Conservation (phyloP, 2,329 filamentous ascomycete species). For the Monosporascus ibericus region DNA sequence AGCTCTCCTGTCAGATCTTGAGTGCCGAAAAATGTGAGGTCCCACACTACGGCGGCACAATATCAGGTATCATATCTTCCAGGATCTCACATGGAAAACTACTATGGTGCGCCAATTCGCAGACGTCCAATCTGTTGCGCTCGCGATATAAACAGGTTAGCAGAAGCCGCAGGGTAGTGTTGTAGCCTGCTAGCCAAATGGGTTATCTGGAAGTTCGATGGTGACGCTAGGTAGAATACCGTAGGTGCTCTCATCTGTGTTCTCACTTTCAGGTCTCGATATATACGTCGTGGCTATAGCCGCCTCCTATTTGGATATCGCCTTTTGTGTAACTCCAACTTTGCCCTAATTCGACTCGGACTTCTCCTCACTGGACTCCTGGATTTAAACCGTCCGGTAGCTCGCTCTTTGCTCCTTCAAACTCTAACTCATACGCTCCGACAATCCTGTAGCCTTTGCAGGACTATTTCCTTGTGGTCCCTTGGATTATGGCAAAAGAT, state of each 20-base stretch:
- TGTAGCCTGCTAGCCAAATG: neutral
- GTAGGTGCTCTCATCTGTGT: neutral
- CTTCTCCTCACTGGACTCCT: too few relatives aligned
- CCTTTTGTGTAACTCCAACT: too few relatives aligned
- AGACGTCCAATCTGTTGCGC: slow-evolving; percentile 4
- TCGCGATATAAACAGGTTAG: neutral
- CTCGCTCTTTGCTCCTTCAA: neutral
- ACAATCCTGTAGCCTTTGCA: slow-evolving; percentile 5
- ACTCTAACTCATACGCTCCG: neutral
- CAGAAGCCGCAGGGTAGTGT: too few relatives aligned
- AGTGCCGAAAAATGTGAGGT: too few relatives aligned
- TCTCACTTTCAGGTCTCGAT: neutral
- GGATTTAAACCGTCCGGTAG: neutral
- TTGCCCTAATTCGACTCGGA: too few relatives aligned
- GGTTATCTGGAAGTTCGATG: neutral
- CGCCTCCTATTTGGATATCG: too few relatives aligned
- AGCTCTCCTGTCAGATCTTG: too few relatives aligned
- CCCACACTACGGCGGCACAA: too few relatives aligned
- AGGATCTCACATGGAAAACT: slow-evolving; percentile 2
- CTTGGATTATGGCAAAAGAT: too few relatives aligned
- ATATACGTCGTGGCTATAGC: too few relatives aligned
- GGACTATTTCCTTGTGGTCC: neutral
- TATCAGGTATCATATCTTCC: too few relatives aligned
- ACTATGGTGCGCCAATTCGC: slow-evolving; percentile 4
- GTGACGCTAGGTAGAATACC: neutral